phyloP scores from a whole-genome alignment of 805 yeast species.

The Metschnikowia matae region DNA sequence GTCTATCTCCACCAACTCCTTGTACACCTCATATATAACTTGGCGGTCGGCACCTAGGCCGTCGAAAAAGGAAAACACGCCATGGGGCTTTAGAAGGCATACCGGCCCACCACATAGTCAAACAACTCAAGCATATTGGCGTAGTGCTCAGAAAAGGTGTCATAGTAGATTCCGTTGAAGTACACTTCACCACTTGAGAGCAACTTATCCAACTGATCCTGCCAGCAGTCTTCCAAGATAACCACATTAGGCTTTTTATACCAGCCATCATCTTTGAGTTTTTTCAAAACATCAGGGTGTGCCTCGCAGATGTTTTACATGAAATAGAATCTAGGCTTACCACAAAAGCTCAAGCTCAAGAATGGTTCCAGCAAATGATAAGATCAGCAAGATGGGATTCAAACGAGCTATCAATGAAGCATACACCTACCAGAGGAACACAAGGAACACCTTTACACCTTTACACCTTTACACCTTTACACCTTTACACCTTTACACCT shows the following conservation, averaged over 20 bases:
- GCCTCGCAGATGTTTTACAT: constrained; percentile 93
- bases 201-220: constrained; percentile 66
- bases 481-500: no score
- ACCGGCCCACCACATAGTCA: constrained; percentile 78
- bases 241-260: constrained; percentile 66
- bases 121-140: constrained; percentile 81
- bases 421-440: no score
- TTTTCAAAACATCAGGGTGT: constrained; percentile 81
- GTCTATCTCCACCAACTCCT: constrained; percentile 75
- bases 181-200: constrained; percentile 60
- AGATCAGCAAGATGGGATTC: no score
- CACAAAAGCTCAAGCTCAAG: no score
- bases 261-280: constrained; percentile 79
- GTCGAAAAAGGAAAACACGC: constrained; percentile 86
- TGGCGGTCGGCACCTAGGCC: constrained; percentile 58
- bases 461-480: no score
- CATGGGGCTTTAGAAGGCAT: constrained; percentile 74
- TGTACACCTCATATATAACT: constrained; percentile 63
- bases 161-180: constrained; percentile 90
- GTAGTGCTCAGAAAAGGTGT: constrained; percentile 91
- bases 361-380: no score
- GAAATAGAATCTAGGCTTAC: no score
- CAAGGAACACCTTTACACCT: no score
- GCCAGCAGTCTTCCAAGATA: constrained; percentile 89
- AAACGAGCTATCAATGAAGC: no score